Conservation (phyloP, 805 yeast genomes). For the Monosporozyma aquatica region DNA sequence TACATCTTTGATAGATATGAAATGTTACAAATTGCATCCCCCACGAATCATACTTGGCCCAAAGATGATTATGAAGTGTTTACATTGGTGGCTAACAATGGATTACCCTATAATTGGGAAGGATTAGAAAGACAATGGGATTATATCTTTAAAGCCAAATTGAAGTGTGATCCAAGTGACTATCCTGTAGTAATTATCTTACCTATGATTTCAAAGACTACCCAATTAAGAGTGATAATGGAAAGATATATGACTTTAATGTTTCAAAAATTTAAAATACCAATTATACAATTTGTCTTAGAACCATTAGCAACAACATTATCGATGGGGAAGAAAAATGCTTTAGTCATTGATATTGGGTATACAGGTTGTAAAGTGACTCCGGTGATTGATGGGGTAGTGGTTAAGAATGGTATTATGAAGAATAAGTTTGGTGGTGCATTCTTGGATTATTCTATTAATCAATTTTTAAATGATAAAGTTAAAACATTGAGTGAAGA, state of each 20-base stretch:
- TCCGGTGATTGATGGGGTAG: constrained; percentile 67
- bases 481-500: too few species aligned
- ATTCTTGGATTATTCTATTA: constrained; percentile 58
- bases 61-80: constrained; percentile 22
- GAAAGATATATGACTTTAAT: constrained; percentile 63
- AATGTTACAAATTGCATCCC: constrained; percentile 18
- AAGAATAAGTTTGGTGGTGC: constrained; percentile 79
- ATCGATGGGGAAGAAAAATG: constrained; percentile 69
- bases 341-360: constrained; percentile 76
- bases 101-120: constrained; percentile 65
- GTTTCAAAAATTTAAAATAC: constrained; percentile 65
- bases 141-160: constrained; percentile 44
- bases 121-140: constrained; percentile 59
- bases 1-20: constrained; percentile 23
- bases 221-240: constrained; percentile 31
- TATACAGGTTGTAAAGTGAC: constrained; percentile 60
- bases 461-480: constrained; percentile 35
- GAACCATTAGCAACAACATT: constrained; percentile 71
- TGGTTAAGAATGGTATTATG: constrained; percentile 53
- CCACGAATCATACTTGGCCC: not conserved
- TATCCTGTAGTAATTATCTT: constrained; percentile 50
- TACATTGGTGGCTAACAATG: constrained; percentile 46
- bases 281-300: constrained; percentile 65
- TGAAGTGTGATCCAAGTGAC: constrained; percentile 48
- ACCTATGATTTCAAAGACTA: constrained; percentile 14